These are phyloP conservation scores for Erodium chrysanthum DNA, from an alignment of 441 rosid genomes.

Conservation along the genomic window DNA sequence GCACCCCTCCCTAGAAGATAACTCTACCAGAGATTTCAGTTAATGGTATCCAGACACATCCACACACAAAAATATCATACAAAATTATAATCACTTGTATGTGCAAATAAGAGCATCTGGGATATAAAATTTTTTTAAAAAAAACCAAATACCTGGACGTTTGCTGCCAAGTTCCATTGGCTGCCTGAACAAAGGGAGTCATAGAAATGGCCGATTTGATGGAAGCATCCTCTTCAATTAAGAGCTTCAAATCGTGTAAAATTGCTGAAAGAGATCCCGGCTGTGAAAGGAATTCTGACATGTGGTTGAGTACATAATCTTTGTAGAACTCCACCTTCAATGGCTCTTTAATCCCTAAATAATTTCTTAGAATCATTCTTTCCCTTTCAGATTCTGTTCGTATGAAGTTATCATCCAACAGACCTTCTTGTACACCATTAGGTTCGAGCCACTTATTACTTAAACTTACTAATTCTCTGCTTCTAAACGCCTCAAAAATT, in stretches of 20 bases:
- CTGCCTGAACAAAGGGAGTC: constrained; percentile 76
- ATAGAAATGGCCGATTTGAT: constrained; percentile 48
- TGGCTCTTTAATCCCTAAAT: constrained; percentile 63
- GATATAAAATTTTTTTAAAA: not conserved
- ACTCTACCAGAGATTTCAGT: not conserved
- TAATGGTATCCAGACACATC: not conserved
- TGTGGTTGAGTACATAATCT: constrained; percentile 69
- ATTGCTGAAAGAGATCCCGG: constrained; percentile 60
- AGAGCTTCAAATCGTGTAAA: constrained; percentile 67
- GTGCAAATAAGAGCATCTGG: not conserved
- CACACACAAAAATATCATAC: not conserved
- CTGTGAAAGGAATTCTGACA: constrained; percentile 71
- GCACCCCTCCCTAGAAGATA: not conserved
- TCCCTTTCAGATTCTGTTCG: constrained; percentile 90
- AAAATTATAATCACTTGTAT: not conserved
- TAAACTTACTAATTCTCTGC: constrained; percentile 64
- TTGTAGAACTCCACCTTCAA: constrained; percentile 72
- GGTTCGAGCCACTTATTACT: constrained; percentile 83
- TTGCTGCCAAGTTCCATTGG: constrained; percentile 83
- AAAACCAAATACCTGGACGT: constrained; percentile 61
- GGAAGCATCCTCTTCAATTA: constrained; percentile 55
- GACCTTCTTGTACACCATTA: constrained; percentile 63
- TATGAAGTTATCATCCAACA: constrained; percentile 76
- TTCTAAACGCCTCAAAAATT: constrained; percentile 74
- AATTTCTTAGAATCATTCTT: constrained; percentile 53